A percentile compares a stretch with the other conserved stretches of the same genome.
Evolutionary conservation across 1,139 yeast genomes (phyloP).

Genomic region (Candida glucosophila): DNA sequence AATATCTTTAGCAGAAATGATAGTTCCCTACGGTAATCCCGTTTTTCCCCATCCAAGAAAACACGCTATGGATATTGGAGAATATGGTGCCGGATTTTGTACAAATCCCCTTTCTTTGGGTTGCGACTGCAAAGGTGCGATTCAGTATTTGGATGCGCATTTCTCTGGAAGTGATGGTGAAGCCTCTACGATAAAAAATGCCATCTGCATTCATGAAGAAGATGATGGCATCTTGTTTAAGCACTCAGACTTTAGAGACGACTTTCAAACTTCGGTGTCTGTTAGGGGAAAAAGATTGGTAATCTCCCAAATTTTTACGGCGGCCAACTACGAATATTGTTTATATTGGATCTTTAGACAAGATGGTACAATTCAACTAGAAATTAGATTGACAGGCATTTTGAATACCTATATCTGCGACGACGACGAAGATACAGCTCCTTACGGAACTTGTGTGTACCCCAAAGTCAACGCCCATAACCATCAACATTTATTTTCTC

Average conservation of each 20-base stretch:
- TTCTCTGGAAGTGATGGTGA: constrained; percentile 60
- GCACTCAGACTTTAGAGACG: constrained; percentile 80
- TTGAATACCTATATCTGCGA: constrained; percentile 60
- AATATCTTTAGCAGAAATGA: constrained; percentile 73
- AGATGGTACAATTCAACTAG: constrained; percentile 75
- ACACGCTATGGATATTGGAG: constrained; percentile 82
- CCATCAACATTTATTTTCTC: constrained; percentile 78
- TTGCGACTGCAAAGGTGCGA: constrained; percentile 80
- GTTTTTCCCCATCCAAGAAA: constrained; percentile 76
- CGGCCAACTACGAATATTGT: constrained; percentile 80
- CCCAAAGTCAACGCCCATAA: constrained; percentile 79
- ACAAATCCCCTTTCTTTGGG: constrained; percentile 72
- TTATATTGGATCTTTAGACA: constrained; percentile 77
- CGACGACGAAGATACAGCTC: constrained; percentile 57
- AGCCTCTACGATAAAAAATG: constrained; percentile 63
- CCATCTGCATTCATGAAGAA: constrained; percentile 78
- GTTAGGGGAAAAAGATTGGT: constrained; percentile 70
- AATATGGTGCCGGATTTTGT: constrained; percentile 81
- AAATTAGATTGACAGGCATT: constrained; percentile 73
- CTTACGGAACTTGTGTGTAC: constrained; percentile 75
- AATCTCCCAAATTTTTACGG: constrained; percentile 73
- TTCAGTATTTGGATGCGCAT: constrained; percentile 72
- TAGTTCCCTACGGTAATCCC: constrained; percentile 78
- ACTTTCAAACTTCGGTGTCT: constrained; percentile 63
- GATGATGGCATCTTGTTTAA: constrained; percentile 73